Evolutionary conservation across 371 early-diverging fungal genomes (phyloP).

Genomic region (Conidiobolus incongruus): DNA sequence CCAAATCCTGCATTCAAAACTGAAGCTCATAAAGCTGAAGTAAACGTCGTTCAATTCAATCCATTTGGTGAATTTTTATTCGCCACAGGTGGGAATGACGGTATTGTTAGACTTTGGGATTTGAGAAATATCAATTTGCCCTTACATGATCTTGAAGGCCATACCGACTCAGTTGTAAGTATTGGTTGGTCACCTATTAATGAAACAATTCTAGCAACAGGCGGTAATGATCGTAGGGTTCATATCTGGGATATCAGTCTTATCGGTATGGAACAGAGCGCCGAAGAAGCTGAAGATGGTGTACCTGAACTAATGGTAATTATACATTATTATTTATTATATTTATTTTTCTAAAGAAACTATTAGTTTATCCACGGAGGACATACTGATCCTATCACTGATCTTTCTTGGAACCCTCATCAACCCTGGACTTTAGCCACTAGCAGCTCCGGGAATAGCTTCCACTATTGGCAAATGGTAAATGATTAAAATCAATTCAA

Average conservation of each 20-base stretch:
- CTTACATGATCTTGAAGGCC: slow-evolving; percentile 71
- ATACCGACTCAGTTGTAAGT: slow-evolving; percentile 82
- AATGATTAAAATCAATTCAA: slow-evolving; percentile 8
- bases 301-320: slow-evolving; percentile 88
- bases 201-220: slow-evolving; percentile 78
- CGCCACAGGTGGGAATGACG: slow-evolving; percentile 91
- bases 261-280: slow-evolving; percentile 84
- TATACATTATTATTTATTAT: not conserved
- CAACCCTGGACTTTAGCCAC: slow-evolving; percentile 89
- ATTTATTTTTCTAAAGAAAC: not conserved
- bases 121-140: slow-evolving; percentile 61
- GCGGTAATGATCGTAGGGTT: slow-evolving; percentile 78
- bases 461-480: slow-evolving; percentile 98
- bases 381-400: slow-evolving; percentile 90
- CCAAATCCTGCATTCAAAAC: slow-evolving; percentile 38
- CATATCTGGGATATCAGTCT: slow-evolving; percentile 90
- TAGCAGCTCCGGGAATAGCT: slow-evolving; percentile 89
- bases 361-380: slow-evolving; percentile 92
- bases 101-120: slow-evolving; percentile 92
- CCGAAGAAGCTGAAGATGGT: slow-evolving; percentile 94
- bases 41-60: slow-evolving; percentile 86
- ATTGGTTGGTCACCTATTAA: slow-evolving; percentile 90
- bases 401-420: slow-evolving; percentile 91
- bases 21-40: slow-evolving; percentile 73
- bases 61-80: slow-evolving; percentile 67